These are phyloP conservation scores for Hamamelis virginiana DNA, from an alignment of 164 flowering plant species.

Conservation along the genomic window DNA sequence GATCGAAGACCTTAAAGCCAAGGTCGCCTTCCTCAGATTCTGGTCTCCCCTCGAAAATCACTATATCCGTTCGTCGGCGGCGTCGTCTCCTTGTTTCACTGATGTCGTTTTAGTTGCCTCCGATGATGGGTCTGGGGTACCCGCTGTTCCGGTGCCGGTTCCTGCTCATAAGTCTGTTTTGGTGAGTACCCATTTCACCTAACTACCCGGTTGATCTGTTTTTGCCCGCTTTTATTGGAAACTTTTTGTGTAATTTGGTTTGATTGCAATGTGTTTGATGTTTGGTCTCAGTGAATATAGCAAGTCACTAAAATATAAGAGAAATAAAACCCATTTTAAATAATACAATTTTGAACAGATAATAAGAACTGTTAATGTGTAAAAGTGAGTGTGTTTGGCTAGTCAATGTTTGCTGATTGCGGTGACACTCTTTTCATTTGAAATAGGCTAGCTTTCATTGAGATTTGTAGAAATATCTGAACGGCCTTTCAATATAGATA, in stretches of 20 bases:
- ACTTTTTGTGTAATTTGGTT: neutral
- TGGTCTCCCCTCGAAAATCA: slow-evolving; percentile 38
- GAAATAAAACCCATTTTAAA: neutral
- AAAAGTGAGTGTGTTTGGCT: no score
- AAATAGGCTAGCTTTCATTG: no score
- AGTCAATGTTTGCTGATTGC: no score
- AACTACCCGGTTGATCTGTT: neutral
- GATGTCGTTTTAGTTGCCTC: slow-evolving; percentile 69
- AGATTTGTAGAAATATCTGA: no score
- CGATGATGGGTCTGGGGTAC: slow-evolving; percentile 28
- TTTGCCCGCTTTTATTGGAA: neutral
- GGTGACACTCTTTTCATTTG: no score
- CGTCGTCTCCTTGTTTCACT: slow-evolving; percentile 32
- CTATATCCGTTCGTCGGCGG: slow-evolving; percentile 2
- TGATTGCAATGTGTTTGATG: neutral
- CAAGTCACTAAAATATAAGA: no score
- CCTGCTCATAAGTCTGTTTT: slow-evolving; percentile 78
- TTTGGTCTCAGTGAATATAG: neutral
- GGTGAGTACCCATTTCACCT: slow-evolving; percentile 34
- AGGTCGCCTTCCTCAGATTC: slow-evolving; percentile 58
- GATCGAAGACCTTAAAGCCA: slow-evolving; percentile 85
- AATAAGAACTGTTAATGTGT: no score
- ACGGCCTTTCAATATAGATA: no score
- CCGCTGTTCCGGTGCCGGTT: slow-evolving; percentile 31
- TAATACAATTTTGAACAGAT: no score